Base-by-base conservation (phyloP, 208 protist species). In the Crithidia thermophila region DNA sequence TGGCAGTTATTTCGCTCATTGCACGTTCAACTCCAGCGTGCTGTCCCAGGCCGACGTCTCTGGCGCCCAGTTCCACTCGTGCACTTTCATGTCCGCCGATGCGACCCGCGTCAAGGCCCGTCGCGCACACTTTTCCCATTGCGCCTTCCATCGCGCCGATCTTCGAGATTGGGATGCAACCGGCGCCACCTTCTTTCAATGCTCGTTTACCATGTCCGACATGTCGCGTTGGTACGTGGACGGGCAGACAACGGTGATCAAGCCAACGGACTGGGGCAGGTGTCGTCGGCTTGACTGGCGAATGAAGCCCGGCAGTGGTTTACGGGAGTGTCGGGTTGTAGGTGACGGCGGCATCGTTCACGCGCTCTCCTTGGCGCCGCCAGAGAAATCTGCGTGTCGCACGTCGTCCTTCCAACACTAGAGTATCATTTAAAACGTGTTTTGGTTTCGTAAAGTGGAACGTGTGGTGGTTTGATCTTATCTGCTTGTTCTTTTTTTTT, bases 141-240 rank as follows among this genome's bases (percentile, higher is more conserved):
- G 90, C 63, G 64, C 81, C 4, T 95, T 95, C 59, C 57, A 59
- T 23, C 78, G 79, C 2, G 65, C 82, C 14, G 81, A 93, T 57
- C 57, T 95, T 49, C 61, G 52, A 8, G 46, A 69, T 21, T 95
- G 90, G 87, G 72, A 89, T 50, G 85, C 90, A 30, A 50, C 69
- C 18, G 87, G 90, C 30, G 81, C 87, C 13, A 88, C 87, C 7
- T 95, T 95, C 56, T 88, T 81, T 59, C 75, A 75, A 37, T 95
- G 90, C 75, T 72, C 57, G 20, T 95, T 95, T 39, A 81, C 77
- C 4, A 60, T 90, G 64, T 90, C 75, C 9, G 87, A 95, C 21
- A 42, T 93, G 36, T 82, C 69, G 13, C 67, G 69, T 1, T 95
- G 90, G 87, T n/a, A 28, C 31, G 88, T 85, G 59, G 85, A 95